Base-by-base conservation (phyloP, 305 asterid species). In the Fraxinus xanthoxyloides region DNA sequence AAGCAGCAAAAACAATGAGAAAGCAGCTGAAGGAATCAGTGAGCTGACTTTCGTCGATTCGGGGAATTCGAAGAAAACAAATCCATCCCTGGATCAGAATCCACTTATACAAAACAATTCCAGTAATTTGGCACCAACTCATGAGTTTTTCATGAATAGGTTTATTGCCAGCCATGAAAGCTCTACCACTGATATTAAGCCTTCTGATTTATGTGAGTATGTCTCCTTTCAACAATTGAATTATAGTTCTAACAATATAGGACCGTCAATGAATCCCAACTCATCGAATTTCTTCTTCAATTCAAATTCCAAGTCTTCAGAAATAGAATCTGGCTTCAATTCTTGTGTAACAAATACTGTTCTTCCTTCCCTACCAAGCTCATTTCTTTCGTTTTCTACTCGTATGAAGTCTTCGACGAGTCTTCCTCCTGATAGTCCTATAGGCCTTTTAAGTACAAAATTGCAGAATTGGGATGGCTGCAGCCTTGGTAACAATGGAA, bases 81-180 rank as follows among this genome's bases (percentile, higher is more conserved):
- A 79, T 26, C 79, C 51, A 38, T 40, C 82, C 79, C 4, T 30
- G 38, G 76, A 59, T 28, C 31, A 75, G 38, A 77, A 75, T 5
- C 79, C 81, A 12, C 77, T 70, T 0, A 2, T 73, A 2, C 78
- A 77, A 1, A 35, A 36, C 83, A 67, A 75, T 79, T 48, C 76
- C 48, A 80, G 51, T 32, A 85, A 80, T 75, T 80, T 51, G 15
- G 69, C 82, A 31, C 85, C 79, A 80, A 88, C 89, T 36, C 95
- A 93, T 2, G 97, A 93, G 19, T 93, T 95, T 87, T 93, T 93
- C 88, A 90, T 89, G 35, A 90, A 90, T 78, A 83, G 91, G 30
- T 92, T 91, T 23, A 83, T 84, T 3, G 69, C 94, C 72, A 78
- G 75, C 87, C 92, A 88, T 63, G 93, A 87, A 65, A 81, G 38